Conservation (phyloP, 164 flowering plant species). For the Platanus orientalis region DNA sequence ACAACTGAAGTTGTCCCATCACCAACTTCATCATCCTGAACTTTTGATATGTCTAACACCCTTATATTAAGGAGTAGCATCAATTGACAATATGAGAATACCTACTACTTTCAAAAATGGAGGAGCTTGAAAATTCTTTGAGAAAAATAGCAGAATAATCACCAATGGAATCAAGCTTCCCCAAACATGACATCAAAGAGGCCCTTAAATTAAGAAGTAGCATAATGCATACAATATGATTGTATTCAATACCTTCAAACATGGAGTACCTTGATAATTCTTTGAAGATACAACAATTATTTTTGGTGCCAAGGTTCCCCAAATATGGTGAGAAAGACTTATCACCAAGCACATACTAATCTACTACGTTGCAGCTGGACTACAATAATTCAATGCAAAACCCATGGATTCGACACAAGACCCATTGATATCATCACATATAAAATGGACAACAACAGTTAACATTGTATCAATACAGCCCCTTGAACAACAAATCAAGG, state of each 20-base stretch:
- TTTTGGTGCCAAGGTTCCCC: too few species aligned
- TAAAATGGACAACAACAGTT: background rate
- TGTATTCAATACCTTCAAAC: too few species aligned
- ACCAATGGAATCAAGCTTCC: background rate
- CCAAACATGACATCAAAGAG: too few species aligned
- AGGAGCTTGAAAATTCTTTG: too few species aligned
- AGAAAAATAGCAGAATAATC: background rate
- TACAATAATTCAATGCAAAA: background rate
- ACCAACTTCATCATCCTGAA: conserved; percentile 99
- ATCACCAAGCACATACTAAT: background rate
- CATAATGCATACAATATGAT: too few species aligned
- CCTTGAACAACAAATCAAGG: background rate
- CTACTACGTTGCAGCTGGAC: background rate
- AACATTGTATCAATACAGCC: too few species aligned
- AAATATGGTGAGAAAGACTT: too few species aligned
- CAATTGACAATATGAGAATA: background rate
- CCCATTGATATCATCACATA: background rate
- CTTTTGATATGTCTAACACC: conserved; percentile 80
- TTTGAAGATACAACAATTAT: too few species aligned
- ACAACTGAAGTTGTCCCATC: conserved; percentile 99
- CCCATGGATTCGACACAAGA: too few species aligned
- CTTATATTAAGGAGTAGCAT: conserved; percentile 26
- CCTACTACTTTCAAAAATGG: background rate
- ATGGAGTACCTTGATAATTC: too few species aligned
- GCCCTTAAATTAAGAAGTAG: too few species aligned